Evolutionary conservation across 1,284 basidiomycete species (phyloP), one percentile per base, ranked within the genome.

Genomic region (Apiotrichum gamsii): DNA sequence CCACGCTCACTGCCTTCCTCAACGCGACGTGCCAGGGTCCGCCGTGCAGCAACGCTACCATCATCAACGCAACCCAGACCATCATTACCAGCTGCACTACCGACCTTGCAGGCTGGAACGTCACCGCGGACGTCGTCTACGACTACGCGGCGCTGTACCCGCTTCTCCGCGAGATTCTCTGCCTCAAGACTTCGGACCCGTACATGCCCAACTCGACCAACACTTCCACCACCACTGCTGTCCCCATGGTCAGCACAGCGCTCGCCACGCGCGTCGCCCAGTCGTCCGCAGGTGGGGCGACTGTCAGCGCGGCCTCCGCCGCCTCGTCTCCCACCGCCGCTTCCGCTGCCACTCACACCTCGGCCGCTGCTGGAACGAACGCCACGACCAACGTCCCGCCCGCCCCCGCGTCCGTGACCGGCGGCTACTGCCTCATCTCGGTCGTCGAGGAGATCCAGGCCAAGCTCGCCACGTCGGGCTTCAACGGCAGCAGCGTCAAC

Each of bases 141-240:
- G 46, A 39, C n/a, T 51, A 61, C 32, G 42, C 65, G 37, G 41
- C 44, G 43, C 42, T 55, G 13, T 69, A 70, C 52, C 67, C 64
- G 4, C 53, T 69, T 19, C 64, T 65, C 13, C 58, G 70, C 18
- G 67, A 73, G 52, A 55, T 69, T 13, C 44, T 56, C 16, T 73
- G 70, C 37, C 54, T 71, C 51, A 64, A 69, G 49, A 69, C 65
- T 18, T 32, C 16, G 35, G 5, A 39, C 14, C 41, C 41, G 2
- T 30, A 20, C 43, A 62, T 61, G 57, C 59, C 61, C 24, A 62
- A 18, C 64, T 61, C 60, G 18, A 19, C 23, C 37, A 38, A 25
- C 37, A 38, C 37, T 5, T 31, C 43, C 43, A 28, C 30, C 23
- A 21, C 43, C 11, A 18, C 37, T 20, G 8, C 25, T 24, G 23